Base-by-base conservation (phyloP, 257 asterid genomes). In the Fraxinus quadrangulata region DNA sequence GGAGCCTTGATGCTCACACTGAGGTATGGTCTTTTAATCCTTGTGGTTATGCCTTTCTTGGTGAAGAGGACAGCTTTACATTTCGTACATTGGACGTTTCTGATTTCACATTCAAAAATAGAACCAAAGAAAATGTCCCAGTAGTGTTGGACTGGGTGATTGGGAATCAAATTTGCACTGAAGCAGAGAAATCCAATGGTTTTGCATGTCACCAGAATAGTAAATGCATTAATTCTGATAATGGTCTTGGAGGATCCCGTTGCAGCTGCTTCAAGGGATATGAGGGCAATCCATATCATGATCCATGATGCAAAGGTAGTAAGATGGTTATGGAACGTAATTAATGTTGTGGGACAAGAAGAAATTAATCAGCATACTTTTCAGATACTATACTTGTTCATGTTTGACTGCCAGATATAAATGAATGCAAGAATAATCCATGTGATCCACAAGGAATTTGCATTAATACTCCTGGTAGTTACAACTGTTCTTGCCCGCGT, bases 231-330 rank as follows among this genome's bases (percentile, higher is more conserved):
- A 92, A 90, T 65, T 74, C 92, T 0, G 78, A 72, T 7, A 86
- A 82, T 0, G 88, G 86, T 3, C 66, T 79, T 14, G 81, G 84
- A 0, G 98, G 98, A 9, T 90, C 91, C 75, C 84, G 91, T 0
- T 93, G 98, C 69, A 74, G 75, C 31, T 93, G 97, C 51, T 9
- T 71, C 0, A 0, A 26, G 0, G 96, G 98, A 21, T 91, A 85
- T 19, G 82, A 87, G 74, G 96, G 94, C 49, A 93, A 90, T 73
- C 97, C 98, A 1, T 93, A 91, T 59, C 76, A 91, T 14, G 84
- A 83, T 37, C 88, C 87, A 0, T 95, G 92, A 31, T 93, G 98
- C 86, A 89, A 79, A 80, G 97, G 97, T 92, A 28, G 31, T 54
- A 39, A 26, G 28, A 26, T 26, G 28, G 28, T 26, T 26, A 26